Evolutionary conservation across 306 rosid species (phyloP), one percentile per base, ranked within the genome.

Genomic region (Pyrus bretschneideri): DNA sequence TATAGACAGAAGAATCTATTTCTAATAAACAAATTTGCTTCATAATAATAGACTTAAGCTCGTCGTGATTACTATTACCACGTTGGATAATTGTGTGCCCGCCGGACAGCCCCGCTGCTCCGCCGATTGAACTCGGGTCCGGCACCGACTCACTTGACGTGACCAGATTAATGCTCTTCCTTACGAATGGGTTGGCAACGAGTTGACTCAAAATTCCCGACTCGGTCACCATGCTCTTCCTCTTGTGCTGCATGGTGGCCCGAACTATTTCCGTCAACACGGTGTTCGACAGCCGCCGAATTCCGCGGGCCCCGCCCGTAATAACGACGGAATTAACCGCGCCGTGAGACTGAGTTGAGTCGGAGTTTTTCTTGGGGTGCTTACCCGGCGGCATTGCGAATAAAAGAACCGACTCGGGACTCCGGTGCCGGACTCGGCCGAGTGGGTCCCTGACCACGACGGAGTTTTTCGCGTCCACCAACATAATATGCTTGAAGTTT

Each of bases 271-370:
- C 96, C 23, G 85, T 76, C 9, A 86, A 9, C 66, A 86, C 80
- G 2, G 93, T 78, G 11, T 57, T 80, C 5, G 97, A 83, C 6
- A 95, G 65, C 15, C 96, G 75, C 23, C 98, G 87, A 11, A 95
- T 67, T 1, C 97, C 97, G 11, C 97, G 95, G 4, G 90, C 85
- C 19, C 97, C 98, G 73, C 98, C 98, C 49, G 84, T 79, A 6
- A 95, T 25, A 2, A 90, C 61, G 9, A 83, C 86, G 13, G 98
- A 66, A 82, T 84, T 80, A 5, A 88, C 86, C 1, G 22, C 21
- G 0, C 33, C 30, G 31, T 58, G 86, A 1, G 81, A 68, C 62
- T 82, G 87, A 79, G 81, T 51, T 70, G 79, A 80, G 15, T 75
- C 86, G 63, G 86, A 78, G 83, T 75, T 79, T 27, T 62, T 84